Conservation (phyloP, 1,284 basidiomycete genomes). For the Heterobasidion occidentale region DNA sequence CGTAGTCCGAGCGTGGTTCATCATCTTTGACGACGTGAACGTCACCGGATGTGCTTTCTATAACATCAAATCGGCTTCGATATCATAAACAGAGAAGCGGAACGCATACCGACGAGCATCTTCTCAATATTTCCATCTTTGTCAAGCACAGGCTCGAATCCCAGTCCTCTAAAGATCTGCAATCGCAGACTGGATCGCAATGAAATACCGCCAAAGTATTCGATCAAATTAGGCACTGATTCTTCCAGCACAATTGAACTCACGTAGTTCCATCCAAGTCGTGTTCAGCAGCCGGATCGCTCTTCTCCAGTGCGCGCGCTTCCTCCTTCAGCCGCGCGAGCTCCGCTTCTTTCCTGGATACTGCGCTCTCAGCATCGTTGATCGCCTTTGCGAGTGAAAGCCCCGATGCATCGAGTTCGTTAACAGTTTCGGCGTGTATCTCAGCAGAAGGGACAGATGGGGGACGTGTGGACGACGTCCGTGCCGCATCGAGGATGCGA, state of each 20-base stretch:
- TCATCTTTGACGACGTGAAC: conserved; percentile 36
- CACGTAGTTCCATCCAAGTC: conserved; percentile 64
- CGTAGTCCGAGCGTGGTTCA: conserved; percentile 19
- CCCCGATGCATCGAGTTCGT: conserved; percentile 54
- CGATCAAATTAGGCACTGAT: background rate
- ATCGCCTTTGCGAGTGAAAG: conserved; percentile 69
- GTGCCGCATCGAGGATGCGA: conserved; percentile 59
- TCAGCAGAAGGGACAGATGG: conserved; percentile 58
- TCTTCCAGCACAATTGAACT: conserved; percentile 20
- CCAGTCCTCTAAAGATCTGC: conserved; percentile 58
- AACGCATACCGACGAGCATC: conserved; percentile 58
- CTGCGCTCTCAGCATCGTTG: conserved; percentile 57
- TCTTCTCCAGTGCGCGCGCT: conserved; percentile 47
- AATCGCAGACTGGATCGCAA: conserved; percentile 44
- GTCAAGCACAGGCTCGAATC: conserved; percentile 57
- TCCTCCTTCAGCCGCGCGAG: conserved; percentile 59
- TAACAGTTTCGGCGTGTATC: conserved; percentile 50
- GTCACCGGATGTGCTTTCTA: conserved; percentile 39
- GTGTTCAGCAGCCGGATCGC: conserved; percentile 65
- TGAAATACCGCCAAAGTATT: background rate
- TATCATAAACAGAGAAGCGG: background rate
- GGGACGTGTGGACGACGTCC: conserved; percentile 62
- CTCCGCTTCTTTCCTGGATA: conserved; percentile 63
- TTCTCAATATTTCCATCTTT: conserved; percentile 42
- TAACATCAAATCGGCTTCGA: conserved; percentile 14